Base-by-base conservation (phyloP, 768 basidiomycete genomes). In the Tubosaeta sp. region DNA sequence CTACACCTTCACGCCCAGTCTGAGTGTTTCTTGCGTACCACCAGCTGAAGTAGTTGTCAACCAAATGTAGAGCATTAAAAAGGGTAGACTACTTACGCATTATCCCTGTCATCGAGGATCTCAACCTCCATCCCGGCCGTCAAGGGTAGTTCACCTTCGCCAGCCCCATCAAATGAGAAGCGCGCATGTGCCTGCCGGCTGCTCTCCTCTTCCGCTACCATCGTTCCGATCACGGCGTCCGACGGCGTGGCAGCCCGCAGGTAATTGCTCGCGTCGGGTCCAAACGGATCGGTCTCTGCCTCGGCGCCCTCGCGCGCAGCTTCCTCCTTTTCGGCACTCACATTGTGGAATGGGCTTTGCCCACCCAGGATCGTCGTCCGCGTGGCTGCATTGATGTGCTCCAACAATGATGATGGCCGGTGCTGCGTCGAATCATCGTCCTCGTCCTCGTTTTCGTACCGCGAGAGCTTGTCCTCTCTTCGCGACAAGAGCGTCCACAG, bases 311-410 rank as follows among this genome's bases (percentile, higher is more conserved):
- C 52, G 75, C 77, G 59, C 10, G 58, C 59, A 0, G 47, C 54
- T 53, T 80, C 83, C 54, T 82, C 82, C 60, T 87, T 84, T 59
- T 85, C 84, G 3, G 67, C 54, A 49, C 65, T 72, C 53, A 73
- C 65, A 14, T 57, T 54, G 22, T 62, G 59, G 56, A 72, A 75
- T 5, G 75, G 69, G 48, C 69, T 74, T 13, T 60, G 62, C 7
- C 74, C 70, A 29, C 86, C 89, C 45, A 91, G 66, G 59, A 93
- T 91, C 6, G 91, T 90, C 0, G 82, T 85, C 34, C 90, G 80
- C 2, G 91, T 93, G 4, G 91, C 91, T 1, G 89, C 90, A 57
- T 93, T 92, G 71, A 95, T 91, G 59, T 95, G 91, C 48, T 88
- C 90, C 3, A 95, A 80, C 17, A 95, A 74, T 3, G 91, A 92